These are phyloP conservation scores for Blastomyces percursus DNA, from an alignment of 2,329 filamentous ascomycete genomes.

Conservation along the genomic window DNA sequence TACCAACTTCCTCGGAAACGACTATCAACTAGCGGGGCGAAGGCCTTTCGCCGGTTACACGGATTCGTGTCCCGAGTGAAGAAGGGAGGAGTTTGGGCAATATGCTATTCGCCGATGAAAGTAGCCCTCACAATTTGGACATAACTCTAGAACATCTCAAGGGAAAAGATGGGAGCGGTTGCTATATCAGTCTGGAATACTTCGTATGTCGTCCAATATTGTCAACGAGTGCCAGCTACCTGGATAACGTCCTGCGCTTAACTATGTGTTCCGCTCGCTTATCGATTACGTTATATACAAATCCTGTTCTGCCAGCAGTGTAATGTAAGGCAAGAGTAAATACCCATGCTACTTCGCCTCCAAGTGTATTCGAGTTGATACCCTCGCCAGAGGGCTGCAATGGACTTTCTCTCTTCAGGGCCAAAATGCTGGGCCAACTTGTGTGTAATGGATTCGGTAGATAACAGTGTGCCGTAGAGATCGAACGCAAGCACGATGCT, in stretches of 20 bases:
- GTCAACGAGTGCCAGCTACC: neutral
- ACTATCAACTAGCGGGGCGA: neutral
- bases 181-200: neutral
- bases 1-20: neutral
- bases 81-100: neutral
- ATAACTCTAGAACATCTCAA: neutral
- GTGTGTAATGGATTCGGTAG: constrained; percentile 55
- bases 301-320: neutral
- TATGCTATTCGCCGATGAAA: neutral
- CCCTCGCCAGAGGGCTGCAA: constrained; percentile 54
- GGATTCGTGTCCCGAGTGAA: neutral
- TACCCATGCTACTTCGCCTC: constrained; percentile 65
- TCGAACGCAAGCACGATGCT: constrained; percentile 57
- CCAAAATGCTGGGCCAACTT: constrained; percentile 49
- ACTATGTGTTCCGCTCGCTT: too few species aligned
- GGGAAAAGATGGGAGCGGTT: neutral
- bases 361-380: constrained; percentile 71
- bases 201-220: neutral
- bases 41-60: neutral
- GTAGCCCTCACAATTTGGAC: neutral
- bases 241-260: neutral
- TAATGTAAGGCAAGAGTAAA: constrained; percentile 13
- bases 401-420: constrained; percentile 43
- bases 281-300: too few species aligned
- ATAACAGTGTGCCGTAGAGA: constrained; percentile 63